Percentiles rank a stretch among this genome's conserved stretches.
These are phyloP conservation scores for Planoprotostelium fungivorum DNA, from an alignment of 78 protist genomes.

Conservation along the genomic window DNA sequence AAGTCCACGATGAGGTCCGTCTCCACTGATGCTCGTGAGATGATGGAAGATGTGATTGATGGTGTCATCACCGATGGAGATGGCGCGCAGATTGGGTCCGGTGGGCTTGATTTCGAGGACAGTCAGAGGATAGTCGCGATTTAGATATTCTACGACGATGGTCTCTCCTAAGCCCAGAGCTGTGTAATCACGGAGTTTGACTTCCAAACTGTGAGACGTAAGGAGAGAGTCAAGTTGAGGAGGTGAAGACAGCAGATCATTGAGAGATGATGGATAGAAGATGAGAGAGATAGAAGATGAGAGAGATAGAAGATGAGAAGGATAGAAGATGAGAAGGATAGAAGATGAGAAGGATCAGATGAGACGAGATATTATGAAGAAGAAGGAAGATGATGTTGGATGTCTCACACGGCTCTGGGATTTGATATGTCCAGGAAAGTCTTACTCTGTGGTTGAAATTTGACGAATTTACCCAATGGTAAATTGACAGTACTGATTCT, in stretches of 20 bases:
- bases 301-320: too few species aligned
- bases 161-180: conserved; percentile 68
- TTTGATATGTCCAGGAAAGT: conserved; percentile 78
- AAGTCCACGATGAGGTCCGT: conserved; percentile 85
- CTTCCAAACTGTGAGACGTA: conserved; percentile 67
- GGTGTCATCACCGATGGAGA: conserved; percentile 39
- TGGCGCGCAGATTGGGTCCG: conserved; percentile 40
- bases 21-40: conserved; percentile 29
- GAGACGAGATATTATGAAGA: too few species aligned
- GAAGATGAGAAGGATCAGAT: too few species aligned
- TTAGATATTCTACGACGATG: conserved; percentile 60
- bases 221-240: too few species aligned
- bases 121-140: conserved; percentile 38
- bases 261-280: too few species aligned
- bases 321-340: too few species aligned
- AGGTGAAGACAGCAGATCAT: too few species aligned
- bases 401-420: conserved; percentile 80
- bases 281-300: too few species aligned
- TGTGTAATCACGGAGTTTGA: conserved; percentile 54
- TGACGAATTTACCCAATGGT: conserved; percentile 58
- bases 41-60: too few species aligned
- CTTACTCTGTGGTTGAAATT: conserved; percentile 73
- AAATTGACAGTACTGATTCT: conserved; percentile 36
- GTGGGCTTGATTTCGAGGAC: conserved; percentile 65
- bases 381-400: neutral